phyloP scores from a whole-genome alignment of 371 early-diverging fungal genomes.

The Zychaea mexicana region DNA sequence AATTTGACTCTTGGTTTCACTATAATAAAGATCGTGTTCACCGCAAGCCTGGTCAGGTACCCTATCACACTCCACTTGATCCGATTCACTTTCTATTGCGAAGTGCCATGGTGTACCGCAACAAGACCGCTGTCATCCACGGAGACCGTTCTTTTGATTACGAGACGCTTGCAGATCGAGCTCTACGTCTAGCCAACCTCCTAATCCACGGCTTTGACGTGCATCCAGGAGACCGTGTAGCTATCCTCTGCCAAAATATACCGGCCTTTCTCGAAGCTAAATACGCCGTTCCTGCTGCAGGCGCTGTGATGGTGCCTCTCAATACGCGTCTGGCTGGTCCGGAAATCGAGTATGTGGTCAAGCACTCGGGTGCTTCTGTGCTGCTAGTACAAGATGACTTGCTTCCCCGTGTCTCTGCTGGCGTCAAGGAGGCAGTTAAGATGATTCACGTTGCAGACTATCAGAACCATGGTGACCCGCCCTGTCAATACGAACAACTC shows the following conservation, averaged over 20 bases:
- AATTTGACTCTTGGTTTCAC: too few species aligned
- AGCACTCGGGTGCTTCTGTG: slow-evolving; percentile 54
- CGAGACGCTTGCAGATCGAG: slow-evolving; percentile 42
- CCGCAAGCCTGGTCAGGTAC: slow-evolving; percentile 25
- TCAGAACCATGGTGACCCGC: slow-evolving; percentile 15
- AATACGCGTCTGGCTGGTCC: slow-evolving; percentile 61
- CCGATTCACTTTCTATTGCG: slow-evolving; percentile 59
- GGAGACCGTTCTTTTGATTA: slow-evolving; percentile 44
- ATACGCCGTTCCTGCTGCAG: slow-evolving; percentile 63
- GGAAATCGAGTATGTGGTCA: slow-evolving; percentile 66
- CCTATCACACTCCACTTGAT: slow-evolving; percentile 33
- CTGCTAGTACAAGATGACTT: slow-evolving; percentile 62
- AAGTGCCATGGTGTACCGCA: slow-evolving; percentile 51
- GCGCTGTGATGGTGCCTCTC: slow-evolving; percentile 64
- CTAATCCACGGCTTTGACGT: slow-evolving; percentile 27
- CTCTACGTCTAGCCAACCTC: slow-evolving; percentile 44
- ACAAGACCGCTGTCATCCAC: slow-evolving; percentile 52
- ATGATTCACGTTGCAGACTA: slow-evolving; percentile 26
- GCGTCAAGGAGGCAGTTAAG: slow-evolving; percentile 1
- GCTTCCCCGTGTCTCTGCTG: slow-evolving; percentile 3
- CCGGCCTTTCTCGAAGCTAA: slow-evolving; percentile 63
- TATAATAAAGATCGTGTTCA: slow-evolving; percentile 28
- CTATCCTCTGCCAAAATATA: slow-evolving; percentile 61
- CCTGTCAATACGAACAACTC: slow-evolving; percentile 53
- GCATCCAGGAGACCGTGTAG: slow-evolving; percentile 50